These are phyloP conservation scores for Chaetomiaceae sp. DNA, from an alignment of 2,329 filamentous ascomycete species.

Conservation along the genomic window DNA sequence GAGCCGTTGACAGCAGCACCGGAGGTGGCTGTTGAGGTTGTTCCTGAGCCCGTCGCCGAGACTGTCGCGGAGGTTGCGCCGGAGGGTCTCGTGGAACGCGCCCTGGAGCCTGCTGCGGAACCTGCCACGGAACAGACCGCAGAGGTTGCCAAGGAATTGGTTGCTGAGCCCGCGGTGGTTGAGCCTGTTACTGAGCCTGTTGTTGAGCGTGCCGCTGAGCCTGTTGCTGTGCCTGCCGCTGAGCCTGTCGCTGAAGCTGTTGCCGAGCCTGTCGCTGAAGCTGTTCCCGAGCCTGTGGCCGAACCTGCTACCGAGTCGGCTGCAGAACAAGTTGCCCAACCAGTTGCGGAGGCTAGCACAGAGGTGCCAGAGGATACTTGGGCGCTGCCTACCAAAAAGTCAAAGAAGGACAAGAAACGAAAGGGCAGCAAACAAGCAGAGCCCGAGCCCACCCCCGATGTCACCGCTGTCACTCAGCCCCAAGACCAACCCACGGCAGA, in stretches of 20 bases:
- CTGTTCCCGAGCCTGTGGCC: neutral
- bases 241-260: neutral
- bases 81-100: neutral
- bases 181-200: neutral
- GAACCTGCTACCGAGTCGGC: neutral
- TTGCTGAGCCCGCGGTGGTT: neutral
- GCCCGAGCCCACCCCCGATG: neutral
- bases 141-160: neutral
- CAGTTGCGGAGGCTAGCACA: neutral
- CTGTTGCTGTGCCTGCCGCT: neutral
- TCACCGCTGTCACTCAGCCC: neutral
- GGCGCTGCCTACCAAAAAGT: slow-evolving; percentile 13
- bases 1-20: neutral
- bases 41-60: neutral
- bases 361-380: neutral
- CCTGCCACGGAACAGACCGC: neutral
- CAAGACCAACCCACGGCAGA: neutral
- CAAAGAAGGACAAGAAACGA: slow-evolving; percentile 21
- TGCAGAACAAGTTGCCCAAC: too few species aligned
- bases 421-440: slow-evolving; percentile 14
- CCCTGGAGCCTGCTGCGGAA: neutral
- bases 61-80: neutral
- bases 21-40: neutral
- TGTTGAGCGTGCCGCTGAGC: neutral
- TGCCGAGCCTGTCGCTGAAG: neutral